Percentiles rank a stretch among this genome's conserved stretches.
Evolutionary conservation across 2,329 filamentous ascomycete species (phyloP).

Genomic region (Lachnellula hyalina): DNA sequence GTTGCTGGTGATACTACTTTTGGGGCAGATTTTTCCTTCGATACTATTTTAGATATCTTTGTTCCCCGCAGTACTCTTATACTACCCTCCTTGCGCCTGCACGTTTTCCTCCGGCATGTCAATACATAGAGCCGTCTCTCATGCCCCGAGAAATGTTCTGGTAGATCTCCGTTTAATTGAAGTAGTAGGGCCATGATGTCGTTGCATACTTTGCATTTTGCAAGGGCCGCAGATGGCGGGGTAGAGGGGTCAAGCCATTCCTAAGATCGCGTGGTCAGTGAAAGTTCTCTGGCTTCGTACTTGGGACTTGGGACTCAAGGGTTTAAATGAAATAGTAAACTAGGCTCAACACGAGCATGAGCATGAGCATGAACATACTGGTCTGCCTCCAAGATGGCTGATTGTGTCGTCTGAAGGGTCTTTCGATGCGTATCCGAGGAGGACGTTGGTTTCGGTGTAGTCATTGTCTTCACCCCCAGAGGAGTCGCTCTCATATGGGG

Average conservation of each 20-base stretch:
- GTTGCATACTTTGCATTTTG: constrained; percentile 84
- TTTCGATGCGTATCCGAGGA: constrained; percentile 82
- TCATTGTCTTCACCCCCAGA: constrained; percentile 63
- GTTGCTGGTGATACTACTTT: constrained; percentile 23
- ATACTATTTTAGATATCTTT: constrained; percentile 36
- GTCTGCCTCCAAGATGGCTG: constrained; percentile 80
- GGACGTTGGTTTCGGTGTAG: constrained; percentile 77
- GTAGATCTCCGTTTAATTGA: constrained; percentile 86
- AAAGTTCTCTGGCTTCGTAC: not conserved
- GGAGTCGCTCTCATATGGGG: constrained; percentile 81
- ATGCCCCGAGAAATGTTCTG: constrained; percentile 78
- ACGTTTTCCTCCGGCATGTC: constrained; percentile 70
- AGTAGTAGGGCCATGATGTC: constrained; percentile 77
- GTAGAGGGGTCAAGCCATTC: constrained; percentile 74
- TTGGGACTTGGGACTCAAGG: too few relatives aligned
- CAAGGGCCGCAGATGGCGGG: constrained; percentile 69
- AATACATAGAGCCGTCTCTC: constrained; percentile 86
- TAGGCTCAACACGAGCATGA: not conserved
- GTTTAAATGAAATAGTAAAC: too few relatives aligned
- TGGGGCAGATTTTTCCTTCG: constrained; percentile 20
- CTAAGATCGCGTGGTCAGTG: constrained; percentile 39
- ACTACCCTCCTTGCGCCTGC: constrained; percentile 76
- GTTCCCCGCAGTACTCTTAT: constrained; percentile 70
- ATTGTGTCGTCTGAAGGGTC: constrained; percentile 71
- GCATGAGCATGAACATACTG: constrained; percentile 52